A percentile compares a stretch with the other conserved stretches of the same genome.
phyloP scores from a whole-genome alignment of 768 basidiomycete genomes.

The Suillus discolor region DNA sequence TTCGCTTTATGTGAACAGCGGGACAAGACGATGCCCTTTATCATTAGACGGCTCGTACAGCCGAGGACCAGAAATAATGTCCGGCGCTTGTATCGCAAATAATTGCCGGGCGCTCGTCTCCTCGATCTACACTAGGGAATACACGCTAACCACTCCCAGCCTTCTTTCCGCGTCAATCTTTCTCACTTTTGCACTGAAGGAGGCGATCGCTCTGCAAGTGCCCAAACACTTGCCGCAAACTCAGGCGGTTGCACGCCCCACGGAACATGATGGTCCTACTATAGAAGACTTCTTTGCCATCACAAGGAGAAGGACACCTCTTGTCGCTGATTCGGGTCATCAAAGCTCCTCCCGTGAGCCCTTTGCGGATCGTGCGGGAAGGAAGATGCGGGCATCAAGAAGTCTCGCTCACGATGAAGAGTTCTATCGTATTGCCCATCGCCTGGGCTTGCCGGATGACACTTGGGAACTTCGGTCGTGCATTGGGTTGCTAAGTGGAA shows the following conservation, averaged over 20 bases:
- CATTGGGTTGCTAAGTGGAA: constrained; percentile 50
- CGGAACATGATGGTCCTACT: constrained; percentile 53
- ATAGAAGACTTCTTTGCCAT: constrained; percentile 52
- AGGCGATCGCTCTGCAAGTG: constrained; percentile 43
- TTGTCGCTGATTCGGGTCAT: constrained; percentile 48
- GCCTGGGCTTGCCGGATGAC: constrained; percentile 17
- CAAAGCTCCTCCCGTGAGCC: constrained; percentile 31
- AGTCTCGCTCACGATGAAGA: constrained; percentile 38
- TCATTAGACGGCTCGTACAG: constrained; percentile 25
- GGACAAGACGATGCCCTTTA: constrained; percentile 17
- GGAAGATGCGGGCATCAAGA: constrained; percentile 36
- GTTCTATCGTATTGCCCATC: constrained; percentile 37
- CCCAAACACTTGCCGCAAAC: constrained; percentile 56
- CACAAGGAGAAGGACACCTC: constrained; percentile 44
- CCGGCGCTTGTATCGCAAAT: background rate
- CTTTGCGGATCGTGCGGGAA: constrained; percentile 31
- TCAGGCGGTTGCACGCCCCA: constrained; percentile 46
- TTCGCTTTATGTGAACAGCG: constrained; percentile 30
- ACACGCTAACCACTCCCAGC: constrained; percentile 35
- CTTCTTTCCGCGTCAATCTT: constrained; percentile 50
- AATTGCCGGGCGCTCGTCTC: constrained; percentile 10
- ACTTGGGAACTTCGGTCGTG: constrained; percentile 33
- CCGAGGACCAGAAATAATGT: constrained; percentile 18
- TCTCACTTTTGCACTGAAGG: constrained; percentile 54
- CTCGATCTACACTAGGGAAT: constrained; percentile 23